phyloP scores from a whole-genome alignment of 441 rosid genomes.

The Gossypium lobatum region DNA sequence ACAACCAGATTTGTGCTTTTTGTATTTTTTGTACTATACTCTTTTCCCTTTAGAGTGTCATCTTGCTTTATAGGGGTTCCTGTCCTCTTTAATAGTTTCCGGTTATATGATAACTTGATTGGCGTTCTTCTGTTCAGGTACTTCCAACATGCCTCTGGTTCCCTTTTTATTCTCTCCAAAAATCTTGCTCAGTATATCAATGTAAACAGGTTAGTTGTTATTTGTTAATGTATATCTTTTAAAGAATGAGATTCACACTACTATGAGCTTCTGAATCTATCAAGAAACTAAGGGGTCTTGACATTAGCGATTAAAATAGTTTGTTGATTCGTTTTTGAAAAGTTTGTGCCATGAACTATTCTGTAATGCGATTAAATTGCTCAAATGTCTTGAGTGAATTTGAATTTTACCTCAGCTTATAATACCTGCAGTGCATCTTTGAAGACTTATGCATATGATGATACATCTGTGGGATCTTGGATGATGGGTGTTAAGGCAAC shows the following conservation, averaged over 20 bases:
- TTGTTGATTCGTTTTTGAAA: not conserved
- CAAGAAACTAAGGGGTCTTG: not conserved
- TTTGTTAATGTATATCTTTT: conserved; percentile 10
- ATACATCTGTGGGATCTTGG: conserved; percentile 89
- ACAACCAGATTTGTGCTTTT: not conserved
- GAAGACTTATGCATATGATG: conserved; percentile 83
- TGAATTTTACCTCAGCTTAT: not conserved
- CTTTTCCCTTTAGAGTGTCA: not conserved
- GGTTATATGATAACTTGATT: not conserved
- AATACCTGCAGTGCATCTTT: conserved; percentile 67
- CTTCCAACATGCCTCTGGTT: conserved; percentile 79
- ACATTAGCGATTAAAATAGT: not conserved
- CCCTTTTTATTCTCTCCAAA: conserved; percentile 73
- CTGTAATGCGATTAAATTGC: not conserved
- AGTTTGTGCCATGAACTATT: not conserved
- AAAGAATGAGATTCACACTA: not conserved
- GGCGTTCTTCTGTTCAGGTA: conserved; percentile 41
- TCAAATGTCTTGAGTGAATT: not conserved
- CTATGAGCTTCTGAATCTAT: not conserved
- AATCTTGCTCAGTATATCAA: conserved; percentile 80
- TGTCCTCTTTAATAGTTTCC: not conserved
- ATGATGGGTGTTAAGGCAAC: conserved; percentile 91
- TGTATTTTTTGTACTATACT: not conserved
- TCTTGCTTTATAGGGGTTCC: not conserved
- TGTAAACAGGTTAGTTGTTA: conserved; percentile 72